Conservation (phyloP, 129 eudicot species). For the Mikania micrantha region DNA sequence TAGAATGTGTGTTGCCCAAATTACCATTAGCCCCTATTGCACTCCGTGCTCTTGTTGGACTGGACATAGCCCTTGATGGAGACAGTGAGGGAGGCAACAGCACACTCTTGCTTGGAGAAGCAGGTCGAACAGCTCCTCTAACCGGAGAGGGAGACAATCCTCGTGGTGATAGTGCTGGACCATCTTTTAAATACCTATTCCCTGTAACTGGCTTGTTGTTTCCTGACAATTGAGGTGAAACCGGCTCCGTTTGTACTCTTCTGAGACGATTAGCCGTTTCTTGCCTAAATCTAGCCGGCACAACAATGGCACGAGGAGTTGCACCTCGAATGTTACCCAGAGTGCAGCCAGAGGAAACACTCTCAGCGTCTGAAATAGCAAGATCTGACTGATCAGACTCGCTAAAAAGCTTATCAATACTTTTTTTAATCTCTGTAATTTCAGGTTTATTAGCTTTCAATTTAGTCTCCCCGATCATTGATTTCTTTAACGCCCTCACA, state of each 20-base stretch:
- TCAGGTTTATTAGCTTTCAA: constrained; percentile 16
- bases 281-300: constrained; percentile 71
- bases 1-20: constrained; percentile 38
- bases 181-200: constrained; percentile 37
- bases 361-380: constrained; percentile 45
- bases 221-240: constrained; percentile 43
- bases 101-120: constrained; percentile 52
- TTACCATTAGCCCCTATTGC: constrained; percentile 28
- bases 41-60: constrained; percentile 53
- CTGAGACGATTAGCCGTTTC: constrained; percentile 41
- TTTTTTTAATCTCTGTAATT: constrained; percentile 9
- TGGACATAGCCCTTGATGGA: constrained; percentile 45
- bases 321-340: constrained; percentile 29
- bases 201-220: constrained; percentile 27
- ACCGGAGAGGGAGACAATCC: constrained; percentile 53
- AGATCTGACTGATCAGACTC: constrained; percentile 26
- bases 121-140: constrained; percentile 53
- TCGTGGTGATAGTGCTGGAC: constrained; percentile 42
- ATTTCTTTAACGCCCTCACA: constrained; percentile 41
- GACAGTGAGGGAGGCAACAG: constrained; percentile 19
- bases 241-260: constrained; percentile 52
- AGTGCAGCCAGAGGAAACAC: constrained; percentile 58
- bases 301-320: constrained; percentile 38
- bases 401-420: constrained; percentile 12
- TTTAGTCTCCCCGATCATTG: constrained; percentile 33